Conservation (phyloP, 148 eudicot species). For the Fagopyrum esculentum region DNA sequence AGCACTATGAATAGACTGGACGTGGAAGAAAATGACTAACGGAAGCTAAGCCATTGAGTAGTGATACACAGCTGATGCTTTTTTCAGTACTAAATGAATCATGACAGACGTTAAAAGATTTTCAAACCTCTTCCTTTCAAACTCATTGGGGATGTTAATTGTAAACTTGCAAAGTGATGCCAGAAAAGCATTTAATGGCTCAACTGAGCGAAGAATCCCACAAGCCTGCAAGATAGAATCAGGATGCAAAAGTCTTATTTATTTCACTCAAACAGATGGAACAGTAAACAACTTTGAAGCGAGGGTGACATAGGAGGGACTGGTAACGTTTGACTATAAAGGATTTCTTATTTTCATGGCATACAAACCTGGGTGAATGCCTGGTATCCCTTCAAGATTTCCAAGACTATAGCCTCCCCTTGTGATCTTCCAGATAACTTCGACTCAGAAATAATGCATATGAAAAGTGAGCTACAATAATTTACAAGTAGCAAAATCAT, state of each 20-base stretch:
- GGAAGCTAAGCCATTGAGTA: not conserved
- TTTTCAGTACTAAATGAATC: not conserved
- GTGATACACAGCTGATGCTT: not conserved
- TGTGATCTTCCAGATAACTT: constrained; percentile 60
- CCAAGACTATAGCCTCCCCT: constrained; percentile 96
- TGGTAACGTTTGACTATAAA: not conserved
- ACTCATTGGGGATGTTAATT: constrained; percentile 60
- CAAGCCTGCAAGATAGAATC: constrained; percentile 58
- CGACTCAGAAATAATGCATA: constrained; percentile 19
- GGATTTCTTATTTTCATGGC: not conserved
- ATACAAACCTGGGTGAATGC: constrained; percentile 87
- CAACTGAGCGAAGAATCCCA: constrained; percentile 86
- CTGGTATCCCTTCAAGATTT: constrained; percentile 94
- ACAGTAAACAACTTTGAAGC: constrained; percentile 1
- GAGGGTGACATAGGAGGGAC: not conserved
- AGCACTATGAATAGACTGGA: constrained; percentile 1
- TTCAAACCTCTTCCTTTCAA: constrained; percentile 72
- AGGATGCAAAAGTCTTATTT: constrained; percentile 18
- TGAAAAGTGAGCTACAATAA: constrained; percentile 11
- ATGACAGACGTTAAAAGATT: not conserved
- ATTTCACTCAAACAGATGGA: constrained; percentile 10
- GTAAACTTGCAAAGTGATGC: constrained; percentile 99
- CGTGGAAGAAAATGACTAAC: not conserved
- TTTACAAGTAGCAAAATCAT: constrained; percentile 18
- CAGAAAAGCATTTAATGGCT: constrained; percentile 89